Evolutionary conservation across 1,139 yeast species (phyloP).

Genomic region (Pneumocystis jirovecii): DNA sequence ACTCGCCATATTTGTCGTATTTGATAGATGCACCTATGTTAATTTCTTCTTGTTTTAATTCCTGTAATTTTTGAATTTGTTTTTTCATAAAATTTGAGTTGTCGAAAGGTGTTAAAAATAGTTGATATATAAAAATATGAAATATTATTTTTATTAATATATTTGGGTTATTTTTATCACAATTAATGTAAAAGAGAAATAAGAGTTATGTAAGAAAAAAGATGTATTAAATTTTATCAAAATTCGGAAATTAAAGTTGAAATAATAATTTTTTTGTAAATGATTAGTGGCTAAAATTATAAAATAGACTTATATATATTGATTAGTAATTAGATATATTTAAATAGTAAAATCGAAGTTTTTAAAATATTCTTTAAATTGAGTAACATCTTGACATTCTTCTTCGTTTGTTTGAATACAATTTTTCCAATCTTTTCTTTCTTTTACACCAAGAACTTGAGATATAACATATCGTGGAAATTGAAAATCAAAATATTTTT

Average conservation of each 20-base stretch:
- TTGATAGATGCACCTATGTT: neutral
- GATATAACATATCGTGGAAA: conserved; percentile 69
- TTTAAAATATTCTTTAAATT: conserved; percentile 38
- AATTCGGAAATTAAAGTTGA: neutral
- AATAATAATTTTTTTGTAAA: neutral
- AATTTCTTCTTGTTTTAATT: conserved; percentile 2
- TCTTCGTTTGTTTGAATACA: conserved; percentile 45
- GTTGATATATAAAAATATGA: neutral
- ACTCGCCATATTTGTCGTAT: neutral
- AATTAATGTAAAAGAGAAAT: neutral
- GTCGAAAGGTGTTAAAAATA: no score
- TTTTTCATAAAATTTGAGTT: neutral
- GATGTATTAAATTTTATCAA: neutral
- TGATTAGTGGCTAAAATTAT: neutral
- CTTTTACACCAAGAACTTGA: conserved; percentile 40
- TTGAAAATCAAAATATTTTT: conserved; percentile 42
- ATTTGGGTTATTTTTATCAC: neutral
- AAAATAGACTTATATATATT: neutral
- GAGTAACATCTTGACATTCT: conserved; percentile 48
- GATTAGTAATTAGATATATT: neutral
- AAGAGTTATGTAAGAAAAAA: neutral
- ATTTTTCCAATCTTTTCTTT: conserved; percentile 57
- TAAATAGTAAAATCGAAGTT: conserved; percentile 29
- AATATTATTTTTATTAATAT: neutral
- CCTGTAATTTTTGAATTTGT: neutral